These are phyloP conservation scores for Closterium sp. DNA, from an alignment of 139 green algal genomes.

Conservation along the genomic window DNA sequence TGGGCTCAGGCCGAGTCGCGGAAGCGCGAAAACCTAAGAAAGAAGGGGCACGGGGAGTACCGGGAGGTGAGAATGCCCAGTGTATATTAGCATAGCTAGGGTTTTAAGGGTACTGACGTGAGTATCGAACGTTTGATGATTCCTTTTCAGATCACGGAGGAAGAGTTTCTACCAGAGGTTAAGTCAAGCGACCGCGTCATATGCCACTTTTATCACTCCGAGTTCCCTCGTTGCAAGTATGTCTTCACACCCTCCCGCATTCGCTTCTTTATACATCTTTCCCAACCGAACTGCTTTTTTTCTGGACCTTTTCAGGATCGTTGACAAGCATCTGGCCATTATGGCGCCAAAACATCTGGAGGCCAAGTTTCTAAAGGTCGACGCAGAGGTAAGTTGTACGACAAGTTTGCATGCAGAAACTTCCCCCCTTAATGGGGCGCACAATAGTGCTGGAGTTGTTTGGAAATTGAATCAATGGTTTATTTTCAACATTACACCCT, in stretches of 20 bases:
- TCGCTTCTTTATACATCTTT: background rate
- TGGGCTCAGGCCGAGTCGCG: background rate
- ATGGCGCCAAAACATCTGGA: slow-evolving; percentile 78
- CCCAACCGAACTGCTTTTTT: background rate
- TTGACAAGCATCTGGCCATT: slow-evolving; percentile 80
- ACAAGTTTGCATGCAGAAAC: background rate
- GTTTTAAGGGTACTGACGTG: background rate
- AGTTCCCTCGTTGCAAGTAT: slow-evolving; percentile 78
- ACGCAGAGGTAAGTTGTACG: slow-evolving; percentile 70
- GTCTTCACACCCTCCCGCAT: background rate
- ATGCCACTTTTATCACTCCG: slow-evolving; percentile 85
- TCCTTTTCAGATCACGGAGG: slow-evolving; percentile 61
- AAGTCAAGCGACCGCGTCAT: slow-evolving; percentile 88
- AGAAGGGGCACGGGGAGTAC: slow-evolving; percentile 85
- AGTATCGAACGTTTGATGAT: background rate
- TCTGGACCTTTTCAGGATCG: slow-evolving; percentile 52
- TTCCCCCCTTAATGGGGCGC: too few species aligned
- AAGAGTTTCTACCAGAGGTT: slow-evolving; percentile 92
- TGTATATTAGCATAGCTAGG: background rate
- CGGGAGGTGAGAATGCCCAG: slow-evolving; percentile 58
- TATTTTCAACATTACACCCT: too few species aligned
- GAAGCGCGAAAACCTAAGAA: background rate
- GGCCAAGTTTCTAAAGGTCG: slow-evolving; percentile 89
- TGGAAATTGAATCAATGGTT: too few species aligned
- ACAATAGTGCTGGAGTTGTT: too few species aligned